phyloP scores from a whole-genome alignment of 495 filamentous ascomycete genomes.

The Parmelia sp. region DNA sequence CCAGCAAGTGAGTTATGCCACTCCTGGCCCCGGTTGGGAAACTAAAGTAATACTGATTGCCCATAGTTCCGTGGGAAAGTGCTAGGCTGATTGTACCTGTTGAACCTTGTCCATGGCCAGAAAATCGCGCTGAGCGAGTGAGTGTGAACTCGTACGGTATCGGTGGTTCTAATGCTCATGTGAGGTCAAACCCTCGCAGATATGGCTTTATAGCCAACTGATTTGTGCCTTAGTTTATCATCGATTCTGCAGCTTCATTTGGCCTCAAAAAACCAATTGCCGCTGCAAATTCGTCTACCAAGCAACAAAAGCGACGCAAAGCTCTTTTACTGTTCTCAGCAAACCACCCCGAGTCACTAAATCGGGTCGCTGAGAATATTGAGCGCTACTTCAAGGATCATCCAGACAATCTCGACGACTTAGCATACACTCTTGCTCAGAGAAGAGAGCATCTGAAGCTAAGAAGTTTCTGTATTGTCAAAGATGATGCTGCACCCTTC shows the following conservation, averaged over 20 bases:
- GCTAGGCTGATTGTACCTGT: conserved; percentile 15
- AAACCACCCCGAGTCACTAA: conserved; percentile 23
- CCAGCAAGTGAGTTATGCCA: no score
- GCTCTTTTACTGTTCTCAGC: conserved; percentile 22
- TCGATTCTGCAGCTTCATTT: conserved; percentile 17
- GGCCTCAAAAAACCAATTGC: background rate
- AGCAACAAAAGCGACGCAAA: no score
- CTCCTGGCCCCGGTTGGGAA: no score
- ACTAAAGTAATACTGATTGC: no score
- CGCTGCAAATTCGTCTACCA: background rate
- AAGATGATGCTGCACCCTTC: background rate
- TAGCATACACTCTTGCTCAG: conserved; percentile 23
- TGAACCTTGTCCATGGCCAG: conserved; percentile 31
- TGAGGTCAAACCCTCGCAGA: no score
- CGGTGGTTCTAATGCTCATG: conserved; percentile 32
- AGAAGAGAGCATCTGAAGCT: conserved; percentile 16
- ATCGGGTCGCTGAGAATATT: conserved; percentile 6
- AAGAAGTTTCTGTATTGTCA: conserved; percentile 1
- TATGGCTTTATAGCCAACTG: no score
- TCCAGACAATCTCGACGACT: conserved; percentile 7
- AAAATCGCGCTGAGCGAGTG: conserved; percentile 19
- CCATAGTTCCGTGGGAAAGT: no score
- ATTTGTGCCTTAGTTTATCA: no score
- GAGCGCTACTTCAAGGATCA: background rate
- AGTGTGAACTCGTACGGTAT: conserved; percentile 36